Base-by-base conservation (phyloP, 1,284 basidiomycete species). In the Meira nashicola region DNA sequence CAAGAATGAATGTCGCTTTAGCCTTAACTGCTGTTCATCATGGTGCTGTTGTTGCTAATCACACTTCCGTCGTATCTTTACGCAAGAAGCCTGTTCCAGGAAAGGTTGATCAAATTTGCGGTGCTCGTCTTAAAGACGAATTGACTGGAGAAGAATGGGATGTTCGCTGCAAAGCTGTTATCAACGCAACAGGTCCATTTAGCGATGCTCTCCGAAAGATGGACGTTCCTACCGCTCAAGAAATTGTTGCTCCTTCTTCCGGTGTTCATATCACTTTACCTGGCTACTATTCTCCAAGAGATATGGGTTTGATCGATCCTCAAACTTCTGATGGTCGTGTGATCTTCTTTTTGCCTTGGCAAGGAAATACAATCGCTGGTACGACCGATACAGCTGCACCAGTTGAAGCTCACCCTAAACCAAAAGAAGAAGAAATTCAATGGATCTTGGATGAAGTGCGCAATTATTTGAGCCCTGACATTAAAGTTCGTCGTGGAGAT, bases 281-380 rank as follows among this genome's bases (percentile, higher is more conserved):
- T 2, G 91, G 90, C 78, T 98, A 97, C 82, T 97, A 95, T 77
- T 90, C 91, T 7, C 93, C 94, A 1, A 87, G 90, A 54, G 89
- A 85, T 59, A 96, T 97, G 89, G 94, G 93, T 53, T 84, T 98
- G 7, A 85, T 98, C 56, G 94, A 98, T 80, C 94, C 94, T 0
- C 84, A 90, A 10, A 97, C 94, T 8, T 92, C 89, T 0, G 94
- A 98, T 71, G 94, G 94, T 0, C 88, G 94, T 48, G 93, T 98
- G 62, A 94, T 97, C 77, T 98, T 97, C 84, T 96, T 97, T 85
- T 84, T 98, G 19, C 94, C 94, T 0, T 98, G 94, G 94, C 89
- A 96, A 81, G 94, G 94, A 21, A 91, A 90, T 80, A 93, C 92
- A 51, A 94, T 98, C 65, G 94, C 94, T 2, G 94, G 93, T 25